phyloP scores from a whole-genome alignment of 2,329 filamentous ascomycete species.

The Chrysosporium queenslandicum region DNA sequence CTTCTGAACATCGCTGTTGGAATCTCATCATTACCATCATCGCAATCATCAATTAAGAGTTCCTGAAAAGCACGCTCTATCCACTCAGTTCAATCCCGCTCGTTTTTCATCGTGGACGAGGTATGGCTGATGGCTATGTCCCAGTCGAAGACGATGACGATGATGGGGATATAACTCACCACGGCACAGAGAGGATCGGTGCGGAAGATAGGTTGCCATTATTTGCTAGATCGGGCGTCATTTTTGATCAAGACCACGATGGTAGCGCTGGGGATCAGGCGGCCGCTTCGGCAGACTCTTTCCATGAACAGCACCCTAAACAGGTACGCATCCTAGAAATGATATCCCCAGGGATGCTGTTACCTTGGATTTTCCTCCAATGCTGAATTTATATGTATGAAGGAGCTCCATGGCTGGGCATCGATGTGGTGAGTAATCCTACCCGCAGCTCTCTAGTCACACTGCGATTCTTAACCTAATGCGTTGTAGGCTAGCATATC shows the following conservation, averaged over 20 bases:
- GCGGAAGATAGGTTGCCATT: slow-evolving; percentile 2
- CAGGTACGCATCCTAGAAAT: slow-evolving; percentile 10
- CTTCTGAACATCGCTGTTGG: background rate
- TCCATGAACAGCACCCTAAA: slow-evolving; percentile 9
- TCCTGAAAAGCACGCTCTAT: background rate
- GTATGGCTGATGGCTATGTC: slow-evolving; percentile 17
- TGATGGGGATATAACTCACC: slow-evolving; percentile 10
- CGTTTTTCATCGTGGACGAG: background rate
- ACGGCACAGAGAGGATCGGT: background rate
- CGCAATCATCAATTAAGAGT: background rate
- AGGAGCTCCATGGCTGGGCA: slow-evolving; percentile 16
- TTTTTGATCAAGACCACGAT: slow-evolving; percentile 8
- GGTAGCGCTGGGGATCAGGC: background rate
- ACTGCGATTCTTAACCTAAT: background rate
- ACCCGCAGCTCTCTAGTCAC: background rate
- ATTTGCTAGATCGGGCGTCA: background rate
- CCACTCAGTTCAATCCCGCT: background rate
- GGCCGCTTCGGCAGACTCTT: background rate
- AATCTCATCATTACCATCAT: background rate
- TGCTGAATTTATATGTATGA: background rate
- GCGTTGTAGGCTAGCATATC: slow-evolving; percentile 43
- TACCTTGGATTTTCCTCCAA: background rate
- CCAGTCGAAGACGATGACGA: slow-evolving; percentile 16
- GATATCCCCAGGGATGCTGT: background rate
- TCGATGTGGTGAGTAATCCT: slow-evolving; percentile 16